These are phyloP conservation scores for Phaeophleospora eucalypticola DNA, from an alignment of 2,329 filamentous ascomycete genomes.

Conservation along the genomic window DNA sequence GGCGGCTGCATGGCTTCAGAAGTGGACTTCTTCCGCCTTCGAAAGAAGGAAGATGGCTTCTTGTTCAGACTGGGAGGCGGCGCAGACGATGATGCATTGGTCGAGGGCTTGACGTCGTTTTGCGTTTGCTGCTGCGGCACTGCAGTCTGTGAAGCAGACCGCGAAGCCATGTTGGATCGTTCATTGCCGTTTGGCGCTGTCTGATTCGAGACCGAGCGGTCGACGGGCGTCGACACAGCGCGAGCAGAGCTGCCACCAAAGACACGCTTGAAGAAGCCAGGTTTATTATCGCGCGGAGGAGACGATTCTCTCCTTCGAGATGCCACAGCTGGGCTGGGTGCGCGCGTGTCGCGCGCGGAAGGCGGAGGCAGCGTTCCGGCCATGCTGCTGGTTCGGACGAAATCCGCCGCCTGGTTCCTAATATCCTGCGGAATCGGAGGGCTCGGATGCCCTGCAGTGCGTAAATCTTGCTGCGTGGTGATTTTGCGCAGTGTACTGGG, in stretches of 20 bases:
- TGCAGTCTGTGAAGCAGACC: constrained; percentile 18
- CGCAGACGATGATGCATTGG: constrained; percentile 6
- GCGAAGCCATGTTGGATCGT: constrained; percentile 12
- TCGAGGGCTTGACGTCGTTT: constrained; percentile 13
- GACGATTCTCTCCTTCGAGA: constrained; percentile 29
- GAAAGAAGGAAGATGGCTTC: constrained; percentile 92
- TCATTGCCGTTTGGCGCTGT: constrained; percentile 13
- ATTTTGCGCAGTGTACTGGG: constrained; percentile 28
- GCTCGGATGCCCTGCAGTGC: constrained; percentile 20
- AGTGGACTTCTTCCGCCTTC: constrained; percentile 85
- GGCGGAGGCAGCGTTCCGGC: constrained; percentile 38
- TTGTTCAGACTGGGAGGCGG: constrained; percentile 60
- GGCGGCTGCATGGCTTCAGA: constrained; percentile 64
- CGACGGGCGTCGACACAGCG: constrained; percentile 19
- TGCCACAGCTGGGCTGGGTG: constrained; percentile 45
- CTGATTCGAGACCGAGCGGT: constrained; percentile 17
- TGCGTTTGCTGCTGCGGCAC: constrained; percentile 6
- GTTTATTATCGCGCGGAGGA: constrained; percentile 52
- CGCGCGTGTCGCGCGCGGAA: constrained; percentile 46
- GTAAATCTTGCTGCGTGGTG: constrained; percentile 31
- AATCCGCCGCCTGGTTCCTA: constrained; percentile 46
- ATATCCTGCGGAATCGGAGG: constrained; percentile 37
- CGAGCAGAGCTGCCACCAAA: constrained; percentile 55
- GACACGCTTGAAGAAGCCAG: constrained; percentile 88
- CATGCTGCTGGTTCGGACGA: constrained; percentile 45